Evolutionary conservation across 371 early-diverging fungal genomes (phyloP).

Genomic region (Coemansia sp.): DNA sequence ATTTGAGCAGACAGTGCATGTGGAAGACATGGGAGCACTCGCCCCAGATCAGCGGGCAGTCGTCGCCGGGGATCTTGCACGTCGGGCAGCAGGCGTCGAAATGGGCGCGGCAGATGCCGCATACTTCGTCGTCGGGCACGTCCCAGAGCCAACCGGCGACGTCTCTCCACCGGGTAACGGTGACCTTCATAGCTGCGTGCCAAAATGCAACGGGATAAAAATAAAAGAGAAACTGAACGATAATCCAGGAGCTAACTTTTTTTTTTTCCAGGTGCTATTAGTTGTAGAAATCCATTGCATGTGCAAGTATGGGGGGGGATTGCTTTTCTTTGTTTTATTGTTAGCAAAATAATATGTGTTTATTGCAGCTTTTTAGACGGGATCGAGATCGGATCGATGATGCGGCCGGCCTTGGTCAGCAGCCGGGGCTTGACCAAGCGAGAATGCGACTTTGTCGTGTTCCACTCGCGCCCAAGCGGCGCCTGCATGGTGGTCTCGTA

Average conservation of each 20-base stretch:
- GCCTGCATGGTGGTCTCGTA: constrained; percentile 81
- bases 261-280: no score
- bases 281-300: no score
- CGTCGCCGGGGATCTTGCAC: constrained; percentile 85
- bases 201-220: not conserved
- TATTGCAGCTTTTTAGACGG: constrained; percentile 45
- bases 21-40: constrained; percentile 87
- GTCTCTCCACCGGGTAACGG: constrained; percentile 43
- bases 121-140: constrained; percentile 75
- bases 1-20: constrained; percentile 84
- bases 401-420: constrained; percentile 78
- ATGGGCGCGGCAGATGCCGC: constrained; percentile 79
- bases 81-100: constrained; percentile 82
- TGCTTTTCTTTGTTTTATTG: no score
- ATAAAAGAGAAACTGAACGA: not conserved
- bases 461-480: constrained; percentile 97
- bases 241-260: no score
- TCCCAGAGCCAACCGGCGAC: constrained; percentile 76
- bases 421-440: constrained; percentile 80
- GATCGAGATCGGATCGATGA: constrained; percentile 80
- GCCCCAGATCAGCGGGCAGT: constrained; percentile 85
- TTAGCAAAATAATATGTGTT: not conserved
- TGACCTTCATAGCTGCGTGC: constrained; percentile 30
- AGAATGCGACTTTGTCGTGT: constrained; percentile 70
- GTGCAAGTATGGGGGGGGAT: no score